Evolutionary conservation across 129 eudicot species (phyloP), one percentile per base, ranked within the genome.

Genomic region (Flaveria bidentis): DNA sequence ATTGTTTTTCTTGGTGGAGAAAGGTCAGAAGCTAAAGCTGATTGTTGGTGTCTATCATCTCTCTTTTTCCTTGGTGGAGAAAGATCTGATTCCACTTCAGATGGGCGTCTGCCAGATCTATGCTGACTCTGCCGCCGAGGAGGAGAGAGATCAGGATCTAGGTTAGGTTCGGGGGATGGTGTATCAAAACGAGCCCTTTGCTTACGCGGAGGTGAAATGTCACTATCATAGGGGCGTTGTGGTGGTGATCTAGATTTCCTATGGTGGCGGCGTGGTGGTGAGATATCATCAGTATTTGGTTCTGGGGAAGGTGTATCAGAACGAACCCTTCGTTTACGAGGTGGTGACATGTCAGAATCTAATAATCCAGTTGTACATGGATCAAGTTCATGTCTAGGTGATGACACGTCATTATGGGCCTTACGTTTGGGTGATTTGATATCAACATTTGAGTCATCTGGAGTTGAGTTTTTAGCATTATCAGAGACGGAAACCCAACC

Each of bases 401-500:
- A 78, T 50, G 91, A 88, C 30, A 84, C 74, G 69, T 87, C 86
- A 70, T 74, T 65, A 9, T 74, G 86, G 36, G 73, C 71, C 72
- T 85, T 75, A 61, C 67, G 83, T 28, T 63, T 77, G 28, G 91
- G 96, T 13, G 92, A 87, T 22, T 91, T 88, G 44, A 90, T 86
- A 73, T 90, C 92, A 30, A 75, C 49, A 82, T 61, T 75, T n/a
- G 39, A 74, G 55, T 84, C 87, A 67, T 50, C 80, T 17, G 61
- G 58, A 13, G 74, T 78, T 6, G 53, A 51, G 39, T 4, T 71
- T 66, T 75, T 79, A 45, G 93, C 75, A 70, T 22, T 78, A 71
- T 82, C 86, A 65, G 93, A 74, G 42, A 94, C 81, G 3, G 97
- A 20, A 71, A 94, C 84, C 98, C 98, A 94, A 26, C 98, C 98